phyloP scores from a whole-genome alignment of 108 stramenopile species.

The Seminavis robusta region DNA sequence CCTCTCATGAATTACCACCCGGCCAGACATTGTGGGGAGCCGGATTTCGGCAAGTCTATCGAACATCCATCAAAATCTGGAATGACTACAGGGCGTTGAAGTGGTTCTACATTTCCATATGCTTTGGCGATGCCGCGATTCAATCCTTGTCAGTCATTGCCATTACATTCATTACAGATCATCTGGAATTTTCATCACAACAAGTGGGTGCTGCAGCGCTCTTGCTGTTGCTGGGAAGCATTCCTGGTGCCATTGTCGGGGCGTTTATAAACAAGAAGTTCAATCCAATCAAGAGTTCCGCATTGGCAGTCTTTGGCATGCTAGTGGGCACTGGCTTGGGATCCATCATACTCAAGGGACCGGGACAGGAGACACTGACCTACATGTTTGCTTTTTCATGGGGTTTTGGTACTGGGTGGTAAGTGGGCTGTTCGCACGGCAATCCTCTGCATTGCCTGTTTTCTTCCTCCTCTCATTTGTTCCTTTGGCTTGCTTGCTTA shows the following conservation, averaged over 20 bases:
- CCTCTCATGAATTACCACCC: conserved; percentile 33
- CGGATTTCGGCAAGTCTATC: conserved; percentile 42
- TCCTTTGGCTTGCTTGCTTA: too few species aligned
- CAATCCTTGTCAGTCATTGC: conserved; percentile 40
- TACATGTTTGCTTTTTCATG: conserved; percentile 53
- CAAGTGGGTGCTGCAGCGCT: conserved; percentile 47
- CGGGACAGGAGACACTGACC: conserved; percentile 43
- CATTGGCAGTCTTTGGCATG: conserved; percentile 13
- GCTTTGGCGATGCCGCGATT: conserved; percentile 43
- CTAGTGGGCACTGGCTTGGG: conserved; percentile 11
- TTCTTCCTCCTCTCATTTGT: too few species aligned
- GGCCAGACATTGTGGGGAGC: conserved; percentile 31
- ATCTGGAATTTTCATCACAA: conserved; percentile 26
- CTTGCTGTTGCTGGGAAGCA: conserved; percentile 28
- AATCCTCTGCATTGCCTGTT: too few species aligned
- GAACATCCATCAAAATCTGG: conserved; percentile 29
- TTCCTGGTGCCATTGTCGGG: conserved; percentile 42
- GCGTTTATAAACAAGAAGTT: conserved; percentile 7
- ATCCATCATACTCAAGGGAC: conserved; percentile 37
- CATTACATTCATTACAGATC: conserved; percentile 50
- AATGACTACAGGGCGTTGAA: conserved; percentile 30
- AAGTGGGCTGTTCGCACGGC: too few species aligned
- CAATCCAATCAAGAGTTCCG: conserved; percentile 35
- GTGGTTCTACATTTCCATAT: conserved; percentile 48
- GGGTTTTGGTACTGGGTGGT: conserved; percentile 73